phyloP scores from a whole-genome alignment of 1,284 basidiomycete species.

The Fomitopsis pinicola region DNA sequence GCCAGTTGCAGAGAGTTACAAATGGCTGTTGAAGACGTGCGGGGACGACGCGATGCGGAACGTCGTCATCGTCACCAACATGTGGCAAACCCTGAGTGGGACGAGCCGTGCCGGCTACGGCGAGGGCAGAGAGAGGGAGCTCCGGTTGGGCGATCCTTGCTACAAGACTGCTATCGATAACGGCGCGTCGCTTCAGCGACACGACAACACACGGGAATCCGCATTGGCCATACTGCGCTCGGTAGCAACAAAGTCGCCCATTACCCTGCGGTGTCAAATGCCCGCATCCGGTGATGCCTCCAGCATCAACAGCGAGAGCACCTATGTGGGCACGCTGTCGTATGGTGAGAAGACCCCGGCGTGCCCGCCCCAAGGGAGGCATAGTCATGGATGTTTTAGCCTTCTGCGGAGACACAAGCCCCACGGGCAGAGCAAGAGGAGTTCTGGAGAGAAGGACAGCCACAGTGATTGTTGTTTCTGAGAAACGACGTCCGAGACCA shows the following conservation, averaged over 20 bases:
- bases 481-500: no score
- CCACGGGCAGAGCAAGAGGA: no score
- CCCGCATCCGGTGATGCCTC: background rate
- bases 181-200: conserved; percentile 12
- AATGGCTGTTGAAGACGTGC: background rate
- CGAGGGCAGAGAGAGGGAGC: conserved; percentile 6
- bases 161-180: conserved; percentile 17
- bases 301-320: background rate
- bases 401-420: no score
- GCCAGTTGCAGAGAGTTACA: background rate
- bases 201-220: conserved; percentile 13
- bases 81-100: conserved; percentile 38
- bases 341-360: no score
- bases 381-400: no score
- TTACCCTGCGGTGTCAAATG: background rate
- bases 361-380: no score
- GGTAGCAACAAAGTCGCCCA: background rate
- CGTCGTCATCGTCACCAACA: conserved; percentile 48
- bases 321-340: background rate
- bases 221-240: conserved; percentile 13
- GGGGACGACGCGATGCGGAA: conserved; percentile 23
- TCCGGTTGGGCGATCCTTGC: conserved; percentile 8
- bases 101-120: background rate
- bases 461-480: no score
- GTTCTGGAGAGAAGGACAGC: no score